phyloP scores from a whole-genome alignment of 257 asterid genomes.

The Gynochthodes officinalis region DNA sequence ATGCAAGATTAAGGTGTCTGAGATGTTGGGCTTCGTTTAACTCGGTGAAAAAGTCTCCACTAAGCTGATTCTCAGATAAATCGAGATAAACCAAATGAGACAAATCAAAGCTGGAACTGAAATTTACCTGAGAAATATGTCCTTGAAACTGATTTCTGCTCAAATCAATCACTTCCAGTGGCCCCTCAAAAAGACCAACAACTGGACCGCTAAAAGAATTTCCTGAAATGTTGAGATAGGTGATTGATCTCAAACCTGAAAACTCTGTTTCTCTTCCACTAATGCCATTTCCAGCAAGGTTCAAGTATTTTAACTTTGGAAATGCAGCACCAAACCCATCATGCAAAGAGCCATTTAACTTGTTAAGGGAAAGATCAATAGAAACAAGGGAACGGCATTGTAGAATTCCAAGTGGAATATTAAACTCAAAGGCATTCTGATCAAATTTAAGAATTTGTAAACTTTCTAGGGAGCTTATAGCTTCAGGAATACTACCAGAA shows the following conservation, averaged over 20 bases:
- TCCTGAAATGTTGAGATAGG: constrained; percentile 68
- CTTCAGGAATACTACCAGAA: constrained; percentile 75
- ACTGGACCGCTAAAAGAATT: constrained; percentile 72
- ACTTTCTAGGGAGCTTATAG: constrained; percentile 56
- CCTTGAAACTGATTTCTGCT: constrained; percentile 89
- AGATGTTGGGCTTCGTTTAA: constrained; percentile 51
- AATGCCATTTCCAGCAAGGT: constrained; percentile 57
- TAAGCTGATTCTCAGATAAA: constrained; percentile 70
- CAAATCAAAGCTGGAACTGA: constrained; percentile 54
- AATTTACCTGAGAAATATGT: constrained; percentile 72
- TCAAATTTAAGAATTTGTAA: constrained; percentile 59
- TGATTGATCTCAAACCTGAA: constrained; percentile 43
- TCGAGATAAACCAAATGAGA: constrained; percentile 67
- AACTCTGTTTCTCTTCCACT: constrained; percentile 64
- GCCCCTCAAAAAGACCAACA: constrained; percentile 53
- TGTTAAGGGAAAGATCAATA: constrained; percentile 68
- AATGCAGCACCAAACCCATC: constrained; percentile 61
- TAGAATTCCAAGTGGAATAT: constrained; percentile 53
- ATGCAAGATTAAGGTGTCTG: constrained; percentile 72
- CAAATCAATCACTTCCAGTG: constrained; percentile 76
- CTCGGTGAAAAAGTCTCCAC: constrained; percentile 59
- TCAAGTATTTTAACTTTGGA: constrained; percentile 54
- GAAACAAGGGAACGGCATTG: constrained; percentile 54
- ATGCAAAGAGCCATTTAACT: constrained; percentile 53
- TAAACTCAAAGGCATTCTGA: constrained; percentile 52